Percentiles rank a stretch among this genome's conserved stretches.
phyloP scores from a whole-genome alignment of 2,329 filamentous ascomycete species.

The Sclerotinia trifoliorum region DNA sequence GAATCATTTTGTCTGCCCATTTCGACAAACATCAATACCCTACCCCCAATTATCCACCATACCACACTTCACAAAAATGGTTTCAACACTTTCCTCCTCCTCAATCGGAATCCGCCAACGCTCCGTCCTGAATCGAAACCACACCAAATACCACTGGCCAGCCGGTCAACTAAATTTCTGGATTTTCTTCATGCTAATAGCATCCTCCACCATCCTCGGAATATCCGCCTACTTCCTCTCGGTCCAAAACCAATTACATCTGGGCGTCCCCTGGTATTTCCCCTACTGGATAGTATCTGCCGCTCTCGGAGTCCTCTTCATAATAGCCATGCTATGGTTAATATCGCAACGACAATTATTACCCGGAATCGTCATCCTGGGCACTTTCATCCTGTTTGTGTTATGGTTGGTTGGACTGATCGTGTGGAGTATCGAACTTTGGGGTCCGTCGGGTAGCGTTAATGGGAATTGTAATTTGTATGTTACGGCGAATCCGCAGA shows the following conservation, averaged over 20 bases:
- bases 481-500: slow-evolving; percentile 53
- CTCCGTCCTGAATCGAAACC: slow-evolving; percentile 26
- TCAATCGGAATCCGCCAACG: slow-evolving; percentile 33
- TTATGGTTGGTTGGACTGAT: slow-evolving; percentile 67
- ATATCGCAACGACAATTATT: slow-evolving; percentile 61
- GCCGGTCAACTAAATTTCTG: slow-evolving; percentile 65
- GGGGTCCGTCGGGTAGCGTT: slow-evolving; percentile 59
- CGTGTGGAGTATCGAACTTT: slow-evolving; percentile 61
- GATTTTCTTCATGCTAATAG: slow-evolving; percentile 64
- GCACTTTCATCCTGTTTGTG: slow-evolving; percentile 63
- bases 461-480: slow-evolving; percentile 58
- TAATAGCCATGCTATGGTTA: slow-evolving; percentile 62
- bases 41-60: background rate
- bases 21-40: background rate
- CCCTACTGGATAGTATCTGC: slow-evolving; percentile 62
- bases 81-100: slow-evolving; percentile 33
- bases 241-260: slow-evolving; percentile 54
- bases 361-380: slow-evolving; percentile 64
- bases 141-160: slow-evolving; percentile 61
- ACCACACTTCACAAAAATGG: slow-evolving; percentile 30
- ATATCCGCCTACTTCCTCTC: slow-evolving; percentile 60
- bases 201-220: slow-evolving; percentile 58
- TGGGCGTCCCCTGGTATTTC: slow-evolving; percentile 66
- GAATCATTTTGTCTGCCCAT: background rate
- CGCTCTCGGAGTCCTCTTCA: slow-evolving; percentile 62